These are phyloP conservation scores for Botrytis galanthina DNA, from an alignment of 2,329 filamentous ascomycete genomes.

Conservation along the genomic window DNA sequence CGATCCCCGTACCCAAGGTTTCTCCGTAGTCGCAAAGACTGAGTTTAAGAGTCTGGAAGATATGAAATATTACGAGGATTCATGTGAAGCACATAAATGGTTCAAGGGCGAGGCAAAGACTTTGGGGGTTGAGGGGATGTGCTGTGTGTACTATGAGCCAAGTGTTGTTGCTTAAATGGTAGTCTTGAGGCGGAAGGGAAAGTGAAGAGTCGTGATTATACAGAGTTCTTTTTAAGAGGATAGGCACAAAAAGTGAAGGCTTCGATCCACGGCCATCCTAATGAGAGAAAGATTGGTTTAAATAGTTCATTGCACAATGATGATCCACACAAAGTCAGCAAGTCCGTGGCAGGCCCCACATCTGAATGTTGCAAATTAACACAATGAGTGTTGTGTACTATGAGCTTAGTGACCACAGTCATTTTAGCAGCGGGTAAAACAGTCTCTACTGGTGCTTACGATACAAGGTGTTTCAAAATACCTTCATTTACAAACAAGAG, in stretches of 20 bases:
- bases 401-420: neutral
- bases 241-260: neutral
- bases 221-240: too few relatives aligned
- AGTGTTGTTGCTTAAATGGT: conserved; percentile 19
- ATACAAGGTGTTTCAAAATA: neutral
- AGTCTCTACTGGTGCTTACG: neutral
- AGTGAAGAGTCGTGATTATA: neutral
- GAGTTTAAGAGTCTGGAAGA: conserved; percentile 54
- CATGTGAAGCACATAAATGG: conserved; percentile 53
- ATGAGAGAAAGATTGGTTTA: neutral
- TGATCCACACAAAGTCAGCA: neutral
- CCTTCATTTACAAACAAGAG: neutral
- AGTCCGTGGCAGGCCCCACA: neutral
- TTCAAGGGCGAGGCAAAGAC: conserved; percentile 40
- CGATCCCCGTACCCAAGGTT: conserved; percentile 54
- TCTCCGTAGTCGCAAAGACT: conserved; percentile 52
- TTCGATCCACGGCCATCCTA: neutral
- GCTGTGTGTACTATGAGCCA: conserved; percentile 36
- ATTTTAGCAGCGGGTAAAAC: neutral
- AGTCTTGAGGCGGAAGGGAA: neutral
- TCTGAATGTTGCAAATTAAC: neutral
- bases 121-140: conserved; percentile 29
- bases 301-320: neutral
- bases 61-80: conserved; percentile 58
- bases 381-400: neutral